Evolutionary conservation across 768 basidiomycete genomes (phyloP).

Genomic region (Arthromyces matolae): DNA sequence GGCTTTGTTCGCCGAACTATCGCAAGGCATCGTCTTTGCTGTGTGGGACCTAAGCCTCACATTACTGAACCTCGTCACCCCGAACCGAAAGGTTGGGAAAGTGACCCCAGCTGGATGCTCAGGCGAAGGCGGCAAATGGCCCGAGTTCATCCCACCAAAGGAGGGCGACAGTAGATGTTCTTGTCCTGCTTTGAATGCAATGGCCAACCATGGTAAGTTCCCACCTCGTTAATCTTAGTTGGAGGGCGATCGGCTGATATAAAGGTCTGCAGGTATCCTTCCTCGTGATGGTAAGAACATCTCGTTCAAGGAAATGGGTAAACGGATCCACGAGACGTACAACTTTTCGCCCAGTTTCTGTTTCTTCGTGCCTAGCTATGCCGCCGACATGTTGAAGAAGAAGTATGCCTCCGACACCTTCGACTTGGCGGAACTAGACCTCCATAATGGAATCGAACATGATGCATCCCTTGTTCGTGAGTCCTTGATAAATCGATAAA

Average conservation of each 20-base stretch:
- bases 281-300: conserved; percentile 68
- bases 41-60: conserved; percentile 52
- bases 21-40: conserved; percentile 31
- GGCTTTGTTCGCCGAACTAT: conserved; percentile 19
- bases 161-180: conserved; percentile 67
- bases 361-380: conserved; percentile 58
- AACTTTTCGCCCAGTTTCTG: conserved; percentile 72
- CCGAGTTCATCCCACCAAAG: conserved; percentile 54
- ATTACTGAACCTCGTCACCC: conserved; percentile 48
- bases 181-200: conserved; percentile 61
- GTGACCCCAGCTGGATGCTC: conserved; percentile 54
- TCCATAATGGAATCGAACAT: conserved; percentile 77
- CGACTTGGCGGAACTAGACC: conserved; percentile 61
- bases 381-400: conserved; percentile 54
- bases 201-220: conserved; percentile 77
- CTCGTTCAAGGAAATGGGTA: conserved; percentile 48
- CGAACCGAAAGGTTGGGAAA: conserved; percentile 46
- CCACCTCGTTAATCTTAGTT: not conserved
- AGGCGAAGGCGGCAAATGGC: conserved; percentile 64
- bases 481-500: not conserved
- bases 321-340: conserved; percentile 50
- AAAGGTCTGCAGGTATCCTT: conserved; percentile 46
- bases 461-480: conserved; percentile 46
- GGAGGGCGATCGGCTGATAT: not conserved
- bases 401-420: conserved; percentile 57